A percentile compares a stretch with the other conserved stretches of the same genome.
Conservation (phyloP, 306 rosid genomes). For the Dalbergia cochinchinensis region DNA sequence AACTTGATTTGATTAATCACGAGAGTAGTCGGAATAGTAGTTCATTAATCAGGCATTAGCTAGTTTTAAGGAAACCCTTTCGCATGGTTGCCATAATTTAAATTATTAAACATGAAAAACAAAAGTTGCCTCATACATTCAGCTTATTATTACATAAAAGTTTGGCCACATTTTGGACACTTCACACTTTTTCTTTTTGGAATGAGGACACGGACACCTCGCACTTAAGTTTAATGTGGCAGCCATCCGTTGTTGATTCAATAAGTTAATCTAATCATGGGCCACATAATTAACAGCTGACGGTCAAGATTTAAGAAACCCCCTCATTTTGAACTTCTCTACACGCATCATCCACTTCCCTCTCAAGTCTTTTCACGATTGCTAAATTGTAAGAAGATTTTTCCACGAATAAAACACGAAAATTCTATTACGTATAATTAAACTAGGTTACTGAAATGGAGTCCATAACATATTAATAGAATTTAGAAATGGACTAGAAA, state of each 20-base stretch:
- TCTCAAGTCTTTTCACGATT: not conserved
- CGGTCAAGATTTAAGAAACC: not conserved
- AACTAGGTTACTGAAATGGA: too few relatives aligned
- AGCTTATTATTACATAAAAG: not conserved
- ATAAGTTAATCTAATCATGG: not conserved
- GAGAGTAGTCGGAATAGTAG: slow-evolving; percentile 12
- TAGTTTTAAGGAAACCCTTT: not conserved
- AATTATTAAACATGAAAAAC: not conserved
- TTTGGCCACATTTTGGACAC: slow-evolving; percentile 8
- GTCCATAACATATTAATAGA: too few relatives aligned
- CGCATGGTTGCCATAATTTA: not conserved
- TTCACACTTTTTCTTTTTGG: not conserved
- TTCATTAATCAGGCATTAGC: slow-evolving; percentile 12
- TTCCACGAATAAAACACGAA: too few relatives aligned
- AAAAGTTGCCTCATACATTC: not conserved
- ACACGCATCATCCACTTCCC: not conserved
- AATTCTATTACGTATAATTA: too few relatives aligned
- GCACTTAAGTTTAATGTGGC: not conserved
- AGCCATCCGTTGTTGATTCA: slow-evolving; percentile 13
- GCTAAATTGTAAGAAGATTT: too few relatives aligned
- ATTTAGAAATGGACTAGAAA: too few relatives aligned
- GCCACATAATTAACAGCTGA: not conserved
- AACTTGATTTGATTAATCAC: slow-evolving; percentile 29
- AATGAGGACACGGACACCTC: not conserved
- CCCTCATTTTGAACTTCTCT: not conserved